Conservation (phyloP, 805 yeast genomes). For the Trichomonascus vanleenenianus region DNA sequence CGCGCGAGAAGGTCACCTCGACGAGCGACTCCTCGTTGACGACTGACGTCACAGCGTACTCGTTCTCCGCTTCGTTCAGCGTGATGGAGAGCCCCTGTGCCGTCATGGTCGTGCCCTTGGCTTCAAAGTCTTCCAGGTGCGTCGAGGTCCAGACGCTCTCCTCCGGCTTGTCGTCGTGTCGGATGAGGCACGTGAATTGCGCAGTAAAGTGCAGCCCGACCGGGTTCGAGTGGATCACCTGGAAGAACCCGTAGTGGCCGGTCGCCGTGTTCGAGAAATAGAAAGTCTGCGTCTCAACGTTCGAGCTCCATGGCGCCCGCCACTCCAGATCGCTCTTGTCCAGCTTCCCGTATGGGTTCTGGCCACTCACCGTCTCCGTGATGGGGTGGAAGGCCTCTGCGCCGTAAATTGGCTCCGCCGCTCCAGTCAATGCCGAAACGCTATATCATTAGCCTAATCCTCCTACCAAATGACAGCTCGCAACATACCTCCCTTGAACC, state of each 20-base stretch:
- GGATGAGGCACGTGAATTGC: constrained; percentile 85
- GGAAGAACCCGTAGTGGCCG: constrained; percentile 80
- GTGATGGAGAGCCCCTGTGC: constrained; percentile 61
- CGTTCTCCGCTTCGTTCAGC: constrained; percentile 44
- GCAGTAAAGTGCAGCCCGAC: constrained; percentile 78
- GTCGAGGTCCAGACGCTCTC: constrained; percentile 84
- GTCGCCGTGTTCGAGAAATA: constrained; percentile 61
- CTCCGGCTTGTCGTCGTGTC: constrained; percentile 44
- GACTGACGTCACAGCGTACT: constrained; percentile 37
- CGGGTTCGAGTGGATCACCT: constrained; percentile 86
- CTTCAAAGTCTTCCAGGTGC: constrained; percentile 67
- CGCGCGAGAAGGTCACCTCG: constrained; percentile 53
- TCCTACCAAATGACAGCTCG: neutral
- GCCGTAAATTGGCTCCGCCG: constrained; percentile 97
- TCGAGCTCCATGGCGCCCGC: constrained; percentile 68
- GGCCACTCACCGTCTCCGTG: constrained; percentile 46
- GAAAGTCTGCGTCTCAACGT: constrained; percentile 93
- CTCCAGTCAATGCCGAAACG: constrained; percentile 90
- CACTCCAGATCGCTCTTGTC: constrained; percentile 65
- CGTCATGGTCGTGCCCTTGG: constrained; percentile 67
- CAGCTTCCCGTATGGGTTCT: constrained; percentile 53
- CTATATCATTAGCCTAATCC: constrained; percentile 27
- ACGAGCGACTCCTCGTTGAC: constrained; percentile 66
- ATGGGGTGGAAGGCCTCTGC: constrained; percentile 86
- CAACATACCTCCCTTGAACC: constrained; percentile 56